Evolutionary conservation across 208 protist species (phyloP).

Genomic region (Leishmania aethiopica): DNA sequence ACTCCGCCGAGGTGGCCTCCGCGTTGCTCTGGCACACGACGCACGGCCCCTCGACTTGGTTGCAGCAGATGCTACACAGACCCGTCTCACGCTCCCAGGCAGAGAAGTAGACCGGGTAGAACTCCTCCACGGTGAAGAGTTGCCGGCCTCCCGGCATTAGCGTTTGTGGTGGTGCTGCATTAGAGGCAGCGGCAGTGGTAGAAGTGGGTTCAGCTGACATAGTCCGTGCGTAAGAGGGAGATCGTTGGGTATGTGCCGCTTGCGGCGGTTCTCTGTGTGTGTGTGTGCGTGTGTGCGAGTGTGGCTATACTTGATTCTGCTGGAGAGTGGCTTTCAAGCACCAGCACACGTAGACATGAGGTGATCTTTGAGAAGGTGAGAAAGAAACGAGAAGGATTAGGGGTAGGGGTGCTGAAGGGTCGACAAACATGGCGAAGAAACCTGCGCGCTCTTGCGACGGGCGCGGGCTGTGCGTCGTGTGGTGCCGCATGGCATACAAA

Average conservation of each 20-base stretch:
- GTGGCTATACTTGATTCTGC: background rate
- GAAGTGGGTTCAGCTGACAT: conserved; percentile 5
- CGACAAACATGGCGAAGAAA: background rate
- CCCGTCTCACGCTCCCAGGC: conserved; percentile 96
- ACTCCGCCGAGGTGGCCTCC: conserved; percentile 60
- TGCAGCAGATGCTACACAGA: conserved; percentile 98
- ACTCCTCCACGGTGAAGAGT: conserved; percentile 87
- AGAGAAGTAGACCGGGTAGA: conserved; percentile 97
- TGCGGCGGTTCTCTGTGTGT: background rate
- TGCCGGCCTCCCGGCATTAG: background rate
- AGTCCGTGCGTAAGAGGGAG: background rate
- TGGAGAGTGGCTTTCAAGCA: background rate
- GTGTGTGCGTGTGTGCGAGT: conserved; percentile 3
- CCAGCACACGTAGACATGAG: background rate
- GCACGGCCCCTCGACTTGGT: conserved; percentile 97
- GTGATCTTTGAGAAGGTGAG: background rate
- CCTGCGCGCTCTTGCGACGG: background rate
- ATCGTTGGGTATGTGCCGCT: background rate
- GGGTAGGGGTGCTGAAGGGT: background rate
- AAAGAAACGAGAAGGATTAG: background rate
- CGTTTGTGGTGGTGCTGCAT: background rate
- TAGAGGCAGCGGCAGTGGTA: background rate
- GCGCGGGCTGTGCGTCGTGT: background rate
- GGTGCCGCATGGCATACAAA: background rate
- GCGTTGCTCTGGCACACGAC: conserved; percentile 96